These are phyloP conservation scores for Plasmodium vinckei DNA, from an alignment of 169 alveolate genomes.

Conservation along the genomic window DNA sequence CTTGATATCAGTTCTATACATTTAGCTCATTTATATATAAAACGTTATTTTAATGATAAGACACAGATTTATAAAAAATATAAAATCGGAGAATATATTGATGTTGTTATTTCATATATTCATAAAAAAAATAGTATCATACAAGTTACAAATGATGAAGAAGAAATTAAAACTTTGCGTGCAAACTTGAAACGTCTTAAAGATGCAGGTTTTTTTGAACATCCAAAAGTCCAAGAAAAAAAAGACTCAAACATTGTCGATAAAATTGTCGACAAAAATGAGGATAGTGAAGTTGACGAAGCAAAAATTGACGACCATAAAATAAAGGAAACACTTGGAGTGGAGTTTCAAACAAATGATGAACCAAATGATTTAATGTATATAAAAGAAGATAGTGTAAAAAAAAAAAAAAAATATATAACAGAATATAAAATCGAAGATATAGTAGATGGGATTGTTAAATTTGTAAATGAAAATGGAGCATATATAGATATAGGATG, in stretches of 20 bases:
- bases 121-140: slow-evolving; percentile 50
- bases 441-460: slow-evolving; percentile 35
- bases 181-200: slow-evolving; percentile 6
- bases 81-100: slow-evolving; percentile 49
- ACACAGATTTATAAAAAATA: slow-evolving; percentile 19
- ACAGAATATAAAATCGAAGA: slow-evolving; percentile 59
- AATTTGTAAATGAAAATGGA: slow-evolving; percentile 57
- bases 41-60: slow-evolving; percentile 61
- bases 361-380: slow-evolving; percentile 41
- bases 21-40: slow-evolving; percentile 64
- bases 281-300: background rate
- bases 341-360: slow-evolving; percentile 29
- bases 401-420: slow-evolving; percentile 25
- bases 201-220: background rate
- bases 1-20: slow-evolving; percentile 41
- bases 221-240: background rate
- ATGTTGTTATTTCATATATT: slow-evolving; percentile 63
- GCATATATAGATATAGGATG: slow-evolving; percentile 76
- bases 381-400: slow-evolving; percentile 37
- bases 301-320: background rate
- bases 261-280: background rate
- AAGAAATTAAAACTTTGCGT: slow-evolving; percentile 36
- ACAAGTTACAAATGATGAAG: slow-evolving; percentile 72
- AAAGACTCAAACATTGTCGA: background rate
- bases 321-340: slow-evolving; percentile 26